phyloP scores from a whole-genome alignment of 2,329 filamentous ascomycete genomes.

The Venturia aucupariae region DNA sequence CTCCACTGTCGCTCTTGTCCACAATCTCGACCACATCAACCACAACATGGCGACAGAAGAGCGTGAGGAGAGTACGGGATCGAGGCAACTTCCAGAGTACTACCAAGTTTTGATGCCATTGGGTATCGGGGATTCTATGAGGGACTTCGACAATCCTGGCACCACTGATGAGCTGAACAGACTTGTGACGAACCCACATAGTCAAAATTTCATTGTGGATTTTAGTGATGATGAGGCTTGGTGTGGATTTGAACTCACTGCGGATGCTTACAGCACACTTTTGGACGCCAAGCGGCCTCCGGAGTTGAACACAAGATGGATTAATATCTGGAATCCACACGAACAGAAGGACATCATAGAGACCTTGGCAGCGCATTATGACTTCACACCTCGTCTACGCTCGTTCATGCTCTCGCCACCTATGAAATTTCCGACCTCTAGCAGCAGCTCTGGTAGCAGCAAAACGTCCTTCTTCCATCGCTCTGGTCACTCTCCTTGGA shows the following conservation, averaged over 20 bases:
- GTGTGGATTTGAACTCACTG: slow-evolving; percentile 46
- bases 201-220: slow-evolving; percentile 55
- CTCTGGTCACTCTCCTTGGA: not conserved
- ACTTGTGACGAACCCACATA: slow-evolving; percentile 32
- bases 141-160: slow-evolving; percentile 43
- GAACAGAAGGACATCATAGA: slow-evolving; percentile 48
- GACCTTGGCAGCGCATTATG: slow-evolving; percentile 52
- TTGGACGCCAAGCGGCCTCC: slow-evolving; percentile 35
- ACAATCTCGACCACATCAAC: not conserved
- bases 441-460: slow-evolving; percentile 5
- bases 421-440: slow-evolving; percentile 21
- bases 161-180: slow-evolving; percentile 39
- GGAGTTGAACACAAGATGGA: slow-evolving; percentile 56
- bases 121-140: slow-evolving; percentile 13
- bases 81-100: slow-evolving; percentile 1
- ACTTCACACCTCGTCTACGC: slow-evolving; percentile 57
- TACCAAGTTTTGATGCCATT: not conserved
- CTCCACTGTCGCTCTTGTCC: not conserved
- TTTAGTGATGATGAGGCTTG: slow-evolving; percentile 49
- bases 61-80: not conserved
- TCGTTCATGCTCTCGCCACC: slow-evolving; percentile 55
- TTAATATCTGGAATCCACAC: slow-evolving; percentile 64
- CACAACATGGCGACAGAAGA: not conserved
- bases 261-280: slow-evolving; percentile 33
- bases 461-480: slow-evolving; percentile 12